Base-by-base conservation (phyloP, 2,329 filamentous ascomycete species). In the Talaromyces sp. region DNA sequence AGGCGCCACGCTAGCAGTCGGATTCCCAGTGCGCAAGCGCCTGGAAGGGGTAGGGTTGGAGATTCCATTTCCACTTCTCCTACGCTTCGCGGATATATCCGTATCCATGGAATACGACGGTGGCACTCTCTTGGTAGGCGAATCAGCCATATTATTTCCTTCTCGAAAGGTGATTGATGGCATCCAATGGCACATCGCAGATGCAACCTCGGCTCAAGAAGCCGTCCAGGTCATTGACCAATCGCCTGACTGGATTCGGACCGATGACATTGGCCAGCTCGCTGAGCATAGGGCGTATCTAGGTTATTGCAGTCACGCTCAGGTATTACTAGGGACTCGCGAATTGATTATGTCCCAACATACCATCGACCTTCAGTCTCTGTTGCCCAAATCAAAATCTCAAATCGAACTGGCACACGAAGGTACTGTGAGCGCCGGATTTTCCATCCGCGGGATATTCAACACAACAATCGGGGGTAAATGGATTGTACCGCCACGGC, bases 51-150 rank as follows among this genome's bases (percentile, higher is more conserved):
- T 63, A 22, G 61, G 61, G 17, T 10, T 63, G 15, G 61, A 63
- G 19, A 63, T 63, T 2, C 61, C 61, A 1, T 63, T 63, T 56
- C 36, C 61, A 31, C 34, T 63, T 29, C 61, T 63, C 3, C 49
- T 63, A 27, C 49, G 61, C 38, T 43, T 63, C 13, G 59, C 59
- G 5, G 45, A 61, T 49, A 61, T 61, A 56, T 63, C 51, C 19
- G 27, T 63, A 43, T 63, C 49, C 13, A 56, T 63, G 38, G 34
- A 63, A 17, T 34, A 40, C 17, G 61, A 56, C 10, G 49, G 36
- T 36, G 61, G 51, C 29, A 34, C 51, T 34, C 1, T 54, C 17
- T 34, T 54, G 8, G 51, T 54, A 17, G 51, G 51, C 0, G 10
- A 0, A 19, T 54, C 51, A 34, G 19, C 17, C 3, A 43, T 63